Evolutionary conservation across 108 stramenopile species (phyloP).

Genomic region (Conticribra weissflogii): DNA sequence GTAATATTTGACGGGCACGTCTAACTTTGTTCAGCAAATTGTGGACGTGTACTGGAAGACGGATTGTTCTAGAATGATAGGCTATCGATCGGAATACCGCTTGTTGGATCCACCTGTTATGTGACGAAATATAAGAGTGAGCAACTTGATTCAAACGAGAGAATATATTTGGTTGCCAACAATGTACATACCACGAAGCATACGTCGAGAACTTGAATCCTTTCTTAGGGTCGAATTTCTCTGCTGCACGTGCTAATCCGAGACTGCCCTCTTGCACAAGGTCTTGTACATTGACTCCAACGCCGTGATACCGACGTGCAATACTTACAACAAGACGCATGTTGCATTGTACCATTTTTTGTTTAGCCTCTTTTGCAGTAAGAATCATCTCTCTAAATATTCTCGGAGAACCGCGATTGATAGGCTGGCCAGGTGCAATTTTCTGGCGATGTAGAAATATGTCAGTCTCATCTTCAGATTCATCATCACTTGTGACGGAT

Average conservation of each 20-base stretch:
- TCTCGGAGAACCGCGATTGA: constrained; percentile 70
- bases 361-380: constrained; percentile 81
- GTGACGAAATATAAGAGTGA: background rate
- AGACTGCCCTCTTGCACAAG: constrained; percentile 91
- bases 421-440: constrained; percentile 49
- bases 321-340: constrained; percentile 94
- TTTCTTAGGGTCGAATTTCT: constrained; percentile 88
- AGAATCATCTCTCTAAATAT: constrained; percentile 82
- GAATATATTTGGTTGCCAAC: too few species aligned
- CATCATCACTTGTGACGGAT: constrained; percentile 12
- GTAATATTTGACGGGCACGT: constrained; percentile 65
- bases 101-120: constrained; percentile 86
- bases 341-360: constrained; percentile 91
- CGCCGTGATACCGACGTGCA: constrained; percentile 83
- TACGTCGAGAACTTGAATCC: constrained; percentile 94
- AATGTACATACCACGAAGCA: constrained; percentile 76
- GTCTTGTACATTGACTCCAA: constrained; percentile 84
- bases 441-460: constrained; percentile 38
- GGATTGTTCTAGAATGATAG: constrained; percentile 92
- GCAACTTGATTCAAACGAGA: too few species aligned
- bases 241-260: constrained; percentile 82
- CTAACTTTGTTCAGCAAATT: constrained; percentile 87
- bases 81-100: constrained; percentile 91
- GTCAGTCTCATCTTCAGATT: constrained; percentile 34
- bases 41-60: constrained; percentile 97